Percentiles rank a stretch among this genome's conserved stretches.
Conservation (phyloP, 192 early-diverging fungal species). For the Gaertneriomyces sp. region DNA sequence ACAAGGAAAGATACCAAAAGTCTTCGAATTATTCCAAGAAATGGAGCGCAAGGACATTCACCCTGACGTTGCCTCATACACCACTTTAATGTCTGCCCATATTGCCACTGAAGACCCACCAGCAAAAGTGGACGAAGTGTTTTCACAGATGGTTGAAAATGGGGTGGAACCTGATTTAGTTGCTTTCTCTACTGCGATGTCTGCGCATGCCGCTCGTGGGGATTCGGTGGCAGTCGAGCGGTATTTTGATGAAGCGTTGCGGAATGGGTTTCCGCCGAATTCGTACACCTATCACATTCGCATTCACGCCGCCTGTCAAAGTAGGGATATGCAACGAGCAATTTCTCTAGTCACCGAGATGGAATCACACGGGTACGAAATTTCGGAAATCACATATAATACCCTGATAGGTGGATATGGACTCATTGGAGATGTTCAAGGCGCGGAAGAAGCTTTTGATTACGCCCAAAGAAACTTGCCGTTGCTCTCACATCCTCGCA, state of each 20-base stretch:
- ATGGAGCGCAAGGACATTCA: not conserved
- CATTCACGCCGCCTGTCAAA: conserved; percentile 27
- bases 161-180: conserved; percentile 21
- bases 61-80: conserved; percentile 21
- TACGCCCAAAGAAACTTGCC: not conserved
- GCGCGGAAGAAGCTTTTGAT: conserved; percentile 16
- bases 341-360: conserved; percentile 18
- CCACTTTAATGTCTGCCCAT: conserved; percentile 5
- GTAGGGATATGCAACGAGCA: conserved; percentile 24
- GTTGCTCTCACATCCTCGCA: too few species aligned
- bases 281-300: conserved; percentile 24
- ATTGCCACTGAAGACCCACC: conserved; percentile 5
- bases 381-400: conserved; percentile 17
- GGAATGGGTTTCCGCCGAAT: conserved; percentile 1
- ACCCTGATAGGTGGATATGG: conserved; percentile 35
- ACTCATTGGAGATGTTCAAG: conserved; percentile 18
- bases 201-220: conserved; percentile 6
- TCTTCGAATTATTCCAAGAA: conserved; percentile 12
- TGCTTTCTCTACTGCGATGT: conserved; percentile 21
- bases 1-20: conserved; percentile 12
- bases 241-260: conserved; percentile 19
- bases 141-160: conserved; percentile 7
- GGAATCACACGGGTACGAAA: not conserved
- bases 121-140: conserved; percentile 20
- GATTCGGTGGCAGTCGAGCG: not conserved